Percentiles rank a stretch among this genome's conserved stretches.
Evolutionary conservation across 768 basidiomycete genomes (phyloP).

Genomic region (Hortiboletus flavorubellus): DNA sequence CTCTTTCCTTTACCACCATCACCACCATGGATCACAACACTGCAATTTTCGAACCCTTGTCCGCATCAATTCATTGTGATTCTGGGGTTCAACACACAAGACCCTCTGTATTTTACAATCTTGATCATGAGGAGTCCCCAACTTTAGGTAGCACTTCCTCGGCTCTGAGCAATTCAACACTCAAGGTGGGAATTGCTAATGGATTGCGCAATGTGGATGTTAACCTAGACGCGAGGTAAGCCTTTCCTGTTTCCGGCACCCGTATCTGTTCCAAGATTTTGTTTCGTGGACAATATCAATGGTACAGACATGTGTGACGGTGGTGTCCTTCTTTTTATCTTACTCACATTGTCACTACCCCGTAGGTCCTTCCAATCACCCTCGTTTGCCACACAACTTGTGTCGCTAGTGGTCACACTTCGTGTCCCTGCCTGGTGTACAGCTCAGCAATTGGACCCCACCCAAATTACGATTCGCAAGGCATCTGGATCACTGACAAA

Average conservation of each 20-base stretch:
- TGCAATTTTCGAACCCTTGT: slow-evolving; percentile 11
- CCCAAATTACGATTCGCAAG: slow-evolving; percentile 62
- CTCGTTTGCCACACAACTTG: slow-evolving; percentile 51
- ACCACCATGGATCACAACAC: slow-evolving; percentile 14
- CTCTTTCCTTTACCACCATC: background rate
- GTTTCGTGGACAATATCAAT: slow-evolving; percentile 31
- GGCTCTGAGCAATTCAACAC: slow-evolving; percentile 34
- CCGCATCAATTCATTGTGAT: background rate
- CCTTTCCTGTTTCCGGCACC: slow-evolving; percentile 22
- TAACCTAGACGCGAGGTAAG: slow-evolving; percentile 71
- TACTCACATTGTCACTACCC: slow-evolving; percentile 19
- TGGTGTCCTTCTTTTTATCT: slow-evolving; percentile 26
- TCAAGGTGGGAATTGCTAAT: slow-evolving; percentile 49
- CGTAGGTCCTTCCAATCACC: slow-evolving; percentile 63
- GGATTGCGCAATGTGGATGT: slow-evolving; percentile 56
- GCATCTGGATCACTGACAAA: slow-evolving; percentile 94
- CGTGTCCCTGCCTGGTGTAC: slow-evolving; percentile 59
- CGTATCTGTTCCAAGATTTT: slow-evolving; percentile 22
- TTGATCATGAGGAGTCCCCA: slow-evolving; percentile 10
- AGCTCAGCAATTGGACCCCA: slow-evolving; percentile 39
- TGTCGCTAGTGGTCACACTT: slow-evolving; percentile 53
- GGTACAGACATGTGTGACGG: slow-evolving; percentile 33
- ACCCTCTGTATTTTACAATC: slow-evolving; percentile 6
- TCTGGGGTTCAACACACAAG: slow-evolving; percentile 5
- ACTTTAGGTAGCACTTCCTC: slow-evolving; percentile 34